These are phyloP conservation scores for Blepharisma japonicum DNA, from an alignment of 73 alveolate genomes.

Conservation along the genomic window DNA sequence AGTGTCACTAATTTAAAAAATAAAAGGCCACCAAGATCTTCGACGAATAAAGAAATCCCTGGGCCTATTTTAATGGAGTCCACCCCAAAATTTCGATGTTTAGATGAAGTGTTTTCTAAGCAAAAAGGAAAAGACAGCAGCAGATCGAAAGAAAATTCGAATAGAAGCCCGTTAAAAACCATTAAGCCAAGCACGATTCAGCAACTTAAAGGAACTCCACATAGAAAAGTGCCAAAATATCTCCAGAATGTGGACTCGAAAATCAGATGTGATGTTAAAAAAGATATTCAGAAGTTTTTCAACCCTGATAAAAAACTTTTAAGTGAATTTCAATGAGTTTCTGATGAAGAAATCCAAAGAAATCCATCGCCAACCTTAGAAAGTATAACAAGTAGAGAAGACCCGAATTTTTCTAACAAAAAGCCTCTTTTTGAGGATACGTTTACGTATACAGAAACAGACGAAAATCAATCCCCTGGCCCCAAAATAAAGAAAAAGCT, in stretches of 20 bases:
- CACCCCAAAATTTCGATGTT: neutral
- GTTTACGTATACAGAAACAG: no score
- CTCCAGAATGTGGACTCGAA: constrained; percentile 24
- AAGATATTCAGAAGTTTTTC: no score
- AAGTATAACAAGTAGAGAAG: no score
- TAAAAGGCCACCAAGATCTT: neutral
- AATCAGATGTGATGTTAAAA: neutral
- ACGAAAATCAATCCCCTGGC: no score
- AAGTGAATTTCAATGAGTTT: no score
- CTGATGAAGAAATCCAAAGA: no score
- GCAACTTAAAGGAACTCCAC: neutral
- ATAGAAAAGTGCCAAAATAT: constrained; percentile 15
- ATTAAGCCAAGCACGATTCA: no score
- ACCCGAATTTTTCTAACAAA: no score
- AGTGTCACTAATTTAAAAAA: neutral
- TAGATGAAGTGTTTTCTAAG: constrained; percentile 2
- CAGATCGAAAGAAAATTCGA: neutral
- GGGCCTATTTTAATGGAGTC: constrained; percentile 19
- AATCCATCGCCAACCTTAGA: no score
- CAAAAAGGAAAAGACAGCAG: neutral
- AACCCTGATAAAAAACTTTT: no score
- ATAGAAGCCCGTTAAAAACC: neutral
- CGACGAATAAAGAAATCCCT: neutral
- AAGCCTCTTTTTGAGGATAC: no score
- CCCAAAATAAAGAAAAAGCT: no score